Evolutionary conservation across 1,284 basidiomycete genomes (phyloP).

Genomic region (Ustilago nuda): DNA sequence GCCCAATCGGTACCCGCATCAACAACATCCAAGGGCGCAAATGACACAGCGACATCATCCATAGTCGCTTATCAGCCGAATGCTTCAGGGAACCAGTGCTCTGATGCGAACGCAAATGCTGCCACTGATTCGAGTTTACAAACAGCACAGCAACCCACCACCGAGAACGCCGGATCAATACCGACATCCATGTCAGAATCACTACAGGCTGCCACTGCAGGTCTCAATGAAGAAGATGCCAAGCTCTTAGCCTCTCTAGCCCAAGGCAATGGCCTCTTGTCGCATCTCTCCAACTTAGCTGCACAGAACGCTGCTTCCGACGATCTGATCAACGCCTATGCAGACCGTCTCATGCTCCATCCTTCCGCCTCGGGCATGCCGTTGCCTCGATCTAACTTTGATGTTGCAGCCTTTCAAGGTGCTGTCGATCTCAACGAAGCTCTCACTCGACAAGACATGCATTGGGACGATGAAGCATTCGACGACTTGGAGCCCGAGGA

Average conservation of each 20-base stretch:
- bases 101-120: neutral
- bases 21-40: constrained; percentile 1
- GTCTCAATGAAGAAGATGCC: constrained; percentile 56
- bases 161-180: constrained; percentile 8
- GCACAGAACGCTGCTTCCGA: constrained; percentile 29
- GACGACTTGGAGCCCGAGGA: constrained; percentile 44
- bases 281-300: constrained; percentile 37
- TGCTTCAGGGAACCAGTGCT: constrained; percentile 1
- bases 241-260: constrained; percentile 54
- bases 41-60: neutral
- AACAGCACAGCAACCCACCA: neutral
- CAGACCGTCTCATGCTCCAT: constrained; percentile 24
- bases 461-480: constrained; percentile 47
- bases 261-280: constrained; percentile 44
- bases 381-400: constrained; percentile 6
- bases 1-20: neutral
- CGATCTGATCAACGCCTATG: constrained; percentile 29
- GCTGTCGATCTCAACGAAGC: constrained; percentile 53
- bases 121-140: neutral
- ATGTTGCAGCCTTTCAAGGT: constrained; percentile 26
- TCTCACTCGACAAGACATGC: constrained; percentile 37
- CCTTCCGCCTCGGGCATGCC: constrained; percentile 11
- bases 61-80: neutral
- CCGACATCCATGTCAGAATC: constrained; percentile 23
- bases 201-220: constrained; percentile 27